These are phyloP conservation scores for Hypsizygus ulmarius DNA, from an alignment of 1,284 basidiomycete species.

Conservation along the genomic window DNA sequence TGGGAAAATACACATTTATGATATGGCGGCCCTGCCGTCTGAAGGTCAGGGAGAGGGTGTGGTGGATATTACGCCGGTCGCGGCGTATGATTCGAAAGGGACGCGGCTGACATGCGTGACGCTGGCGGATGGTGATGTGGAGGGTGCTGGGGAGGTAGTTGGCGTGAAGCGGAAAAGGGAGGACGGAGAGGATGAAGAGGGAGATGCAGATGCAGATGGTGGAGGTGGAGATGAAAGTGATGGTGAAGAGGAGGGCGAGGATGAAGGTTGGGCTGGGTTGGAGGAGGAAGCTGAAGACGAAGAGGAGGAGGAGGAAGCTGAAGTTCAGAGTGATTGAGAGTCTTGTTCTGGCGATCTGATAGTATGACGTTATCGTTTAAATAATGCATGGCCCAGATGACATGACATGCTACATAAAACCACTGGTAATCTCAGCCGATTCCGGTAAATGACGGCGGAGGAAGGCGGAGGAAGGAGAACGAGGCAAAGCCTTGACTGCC, in stretches of 20 bases:
- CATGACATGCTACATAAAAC: constrained; percentile 42
- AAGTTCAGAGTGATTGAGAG: constrained; percentile 24
- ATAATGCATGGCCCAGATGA: background rate
- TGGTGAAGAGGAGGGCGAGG: constrained; percentile 24
- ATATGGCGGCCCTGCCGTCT: constrained; percentile 46
- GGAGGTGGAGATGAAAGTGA: constrained; percentile 20
- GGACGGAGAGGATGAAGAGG: constrained; percentile 26
- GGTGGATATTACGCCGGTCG: constrained; percentile 51
- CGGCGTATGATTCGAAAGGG: constrained; percentile 80
- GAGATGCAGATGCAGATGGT: constrained; percentile 20
- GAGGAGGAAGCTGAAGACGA: constrained; percentile 24
- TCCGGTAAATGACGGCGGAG: too few relatives aligned
- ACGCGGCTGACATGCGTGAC: constrained; percentile 80
- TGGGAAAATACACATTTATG: constrained; percentile 78
- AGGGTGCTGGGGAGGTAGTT: constrained; percentile 28
- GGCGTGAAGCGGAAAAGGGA: constrained; percentile 22
- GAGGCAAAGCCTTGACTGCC: too few relatives aligned
- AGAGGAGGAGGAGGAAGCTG: constrained; percentile 17
- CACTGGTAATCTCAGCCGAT: too few relatives aligned
- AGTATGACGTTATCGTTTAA: too few relatives aligned
- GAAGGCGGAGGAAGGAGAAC: too few relatives aligned
- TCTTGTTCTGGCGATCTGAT: too few relatives aligned
- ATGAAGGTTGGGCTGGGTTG: constrained; percentile 10
- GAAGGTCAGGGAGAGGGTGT: constrained; percentile 21
- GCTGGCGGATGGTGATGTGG: constrained; percentile 58